phyloP scores from a whole-genome alignment of 805 yeast genomes.

The Sugiyamaella americana region DNA sequence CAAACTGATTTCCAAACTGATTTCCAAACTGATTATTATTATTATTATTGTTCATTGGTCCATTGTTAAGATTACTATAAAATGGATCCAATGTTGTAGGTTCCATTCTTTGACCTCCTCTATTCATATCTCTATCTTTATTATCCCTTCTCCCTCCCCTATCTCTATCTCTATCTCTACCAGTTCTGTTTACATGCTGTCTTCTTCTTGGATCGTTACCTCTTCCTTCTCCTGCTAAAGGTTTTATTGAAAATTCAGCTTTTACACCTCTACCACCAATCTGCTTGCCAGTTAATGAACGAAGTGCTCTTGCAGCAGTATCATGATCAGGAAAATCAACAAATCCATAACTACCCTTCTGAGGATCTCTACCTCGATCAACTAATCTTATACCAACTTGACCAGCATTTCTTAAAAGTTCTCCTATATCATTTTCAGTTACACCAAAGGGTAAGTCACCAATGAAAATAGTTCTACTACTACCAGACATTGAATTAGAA shows the following conservation, averaged over 20 bases:
- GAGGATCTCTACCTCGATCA: not conserved
- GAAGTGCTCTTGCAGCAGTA: not conserved
- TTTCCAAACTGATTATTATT: not conserved
- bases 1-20: too few relatives aligned
- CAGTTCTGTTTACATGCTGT: not conserved
- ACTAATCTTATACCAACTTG: slow-evolving; percentile 6
- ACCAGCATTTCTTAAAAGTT: slow-evolving; percentile 11
- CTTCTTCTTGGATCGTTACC: not conserved
- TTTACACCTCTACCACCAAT: not conserved
- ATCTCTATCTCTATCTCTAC: not conserved
- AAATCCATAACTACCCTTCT: not conserved
- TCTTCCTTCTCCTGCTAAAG: not conserved
- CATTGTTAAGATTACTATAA: too few relatives aligned
- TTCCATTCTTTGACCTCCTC: not conserved
- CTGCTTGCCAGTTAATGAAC: not conserved
- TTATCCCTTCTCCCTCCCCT: not conserved
- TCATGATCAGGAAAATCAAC: not conserved
- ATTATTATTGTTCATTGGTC: not conserved
- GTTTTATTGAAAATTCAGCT: not conserved
- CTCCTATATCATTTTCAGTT: slow-evolving; percentile 14
- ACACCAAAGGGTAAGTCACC: slow-evolving; percentile 20
- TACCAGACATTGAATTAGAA: not conserved
- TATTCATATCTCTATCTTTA: not conserved
- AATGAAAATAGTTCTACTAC: slow-evolving; percentile 15
- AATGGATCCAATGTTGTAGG: too few relatives aligned